Percentiles rank a stretch among this genome's conserved stretches.
Conservation (phyloP, 257 asterid species). For the Solanum sejunctum region DNA sequence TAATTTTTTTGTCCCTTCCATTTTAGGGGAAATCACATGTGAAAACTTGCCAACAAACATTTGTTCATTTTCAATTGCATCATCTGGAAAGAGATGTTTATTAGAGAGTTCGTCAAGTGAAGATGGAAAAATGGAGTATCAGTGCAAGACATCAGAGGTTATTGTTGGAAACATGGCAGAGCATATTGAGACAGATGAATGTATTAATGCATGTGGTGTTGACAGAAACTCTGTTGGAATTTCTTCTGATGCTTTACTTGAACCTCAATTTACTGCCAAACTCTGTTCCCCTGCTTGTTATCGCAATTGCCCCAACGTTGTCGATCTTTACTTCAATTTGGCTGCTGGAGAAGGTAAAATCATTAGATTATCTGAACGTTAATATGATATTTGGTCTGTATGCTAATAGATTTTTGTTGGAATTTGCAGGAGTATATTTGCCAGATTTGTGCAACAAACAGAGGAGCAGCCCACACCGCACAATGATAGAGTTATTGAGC, state of each 20-base stretch:
- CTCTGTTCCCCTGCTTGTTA: slow-evolving; percentile 16
- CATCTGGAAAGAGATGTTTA: slow-evolving; percentile 7
- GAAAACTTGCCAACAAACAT: slow-evolving; percentile 8
- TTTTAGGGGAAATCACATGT: slow-evolving; percentile 7
- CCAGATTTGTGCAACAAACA: slow-evolving; percentile 45
- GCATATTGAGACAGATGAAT: slow-evolving; percentile 10
- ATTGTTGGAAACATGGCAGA: slow-evolving; percentile 10
- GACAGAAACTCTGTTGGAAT: slow-evolving; percentile 8
- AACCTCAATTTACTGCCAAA: slow-evolving; percentile 2
- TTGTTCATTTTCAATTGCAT: slow-evolving; percentile 13
- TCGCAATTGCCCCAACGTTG: slow-evolving; percentile 13
- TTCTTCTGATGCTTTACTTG: slow-evolving; percentile 16
- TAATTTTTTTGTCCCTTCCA: neutral
- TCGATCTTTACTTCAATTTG: slow-evolving; percentile 18
- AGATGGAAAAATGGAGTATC: neutral
- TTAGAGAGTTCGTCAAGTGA: neutral
- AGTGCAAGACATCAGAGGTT: slow-evolving; percentile 11
- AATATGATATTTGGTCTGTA: too few species aligned
- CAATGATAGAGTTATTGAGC: slow-evolving; percentile 45
- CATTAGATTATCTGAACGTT: neutral
- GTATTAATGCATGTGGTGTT: slow-evolving; percentile 19
- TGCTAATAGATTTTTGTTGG: neutral
- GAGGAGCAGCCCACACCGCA: slow-evolving; percentile 36
- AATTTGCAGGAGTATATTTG: slow-evolving; percentile 41
- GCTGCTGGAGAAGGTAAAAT: slow-evolving; percentile 23